phyloP scores from a whole-genome alignment of 2,329 filamentous ascomycete genomes.

The Arachnopeziza araneosa region DNA sequence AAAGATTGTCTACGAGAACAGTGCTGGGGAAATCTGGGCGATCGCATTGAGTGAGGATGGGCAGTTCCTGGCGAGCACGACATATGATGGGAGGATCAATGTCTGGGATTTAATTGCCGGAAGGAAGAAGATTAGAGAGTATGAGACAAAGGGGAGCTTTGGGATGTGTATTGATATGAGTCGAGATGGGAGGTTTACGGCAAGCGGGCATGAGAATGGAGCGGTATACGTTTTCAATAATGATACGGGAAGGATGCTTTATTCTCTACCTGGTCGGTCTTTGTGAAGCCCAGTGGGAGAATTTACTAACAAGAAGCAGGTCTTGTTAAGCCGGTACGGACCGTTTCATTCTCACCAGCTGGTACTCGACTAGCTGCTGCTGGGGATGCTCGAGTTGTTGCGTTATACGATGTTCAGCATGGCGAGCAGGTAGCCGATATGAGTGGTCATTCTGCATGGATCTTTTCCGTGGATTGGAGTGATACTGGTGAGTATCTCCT shows the following conservation, averaged over 20 bases:
- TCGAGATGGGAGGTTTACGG: constrained; percentile 75
- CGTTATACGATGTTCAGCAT: constrained; percentile 85
- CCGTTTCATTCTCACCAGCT: constrained; percentile 81
- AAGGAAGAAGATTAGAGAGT: constrained; percentile 65
- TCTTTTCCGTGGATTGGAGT: constrained; percentile 89
- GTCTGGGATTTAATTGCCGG: constrained; percentile 69
- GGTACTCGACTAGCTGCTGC: constrained; percentile 81
- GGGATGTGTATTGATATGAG: constrained; percentile 81
- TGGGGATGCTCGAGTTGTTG: constrained; percentile 83
- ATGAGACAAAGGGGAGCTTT: constrained; percentile 90
- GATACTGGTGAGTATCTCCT: constrained; percentile 87
- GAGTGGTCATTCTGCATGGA: constrained; percentile 75
- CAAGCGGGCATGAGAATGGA: constrained; percentile 89
- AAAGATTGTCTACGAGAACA: constrained; percentile 47
- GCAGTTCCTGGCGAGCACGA: constrained; percentile 77
- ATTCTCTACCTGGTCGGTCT: constrained; percentile 70
- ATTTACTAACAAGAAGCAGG: constrained; percentile 43
- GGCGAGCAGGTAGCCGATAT: constrained; percentile 90
- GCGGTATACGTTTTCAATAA: constrained; percentile 94
- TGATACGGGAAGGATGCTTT: constrained; percentile 74
- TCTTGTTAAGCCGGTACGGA: constrained; percentile 78
- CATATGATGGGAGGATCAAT: constrained; percentile 80
- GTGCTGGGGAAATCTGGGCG: constrained; percentile 76
- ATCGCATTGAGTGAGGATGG: constrained; percentile 81
- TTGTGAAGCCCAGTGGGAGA: not conserved